Evolutionary conservation across 2,329 filamentous ascomycete species (phyloP).

Genomic region (Fusarium fracticaudum): DNA sequence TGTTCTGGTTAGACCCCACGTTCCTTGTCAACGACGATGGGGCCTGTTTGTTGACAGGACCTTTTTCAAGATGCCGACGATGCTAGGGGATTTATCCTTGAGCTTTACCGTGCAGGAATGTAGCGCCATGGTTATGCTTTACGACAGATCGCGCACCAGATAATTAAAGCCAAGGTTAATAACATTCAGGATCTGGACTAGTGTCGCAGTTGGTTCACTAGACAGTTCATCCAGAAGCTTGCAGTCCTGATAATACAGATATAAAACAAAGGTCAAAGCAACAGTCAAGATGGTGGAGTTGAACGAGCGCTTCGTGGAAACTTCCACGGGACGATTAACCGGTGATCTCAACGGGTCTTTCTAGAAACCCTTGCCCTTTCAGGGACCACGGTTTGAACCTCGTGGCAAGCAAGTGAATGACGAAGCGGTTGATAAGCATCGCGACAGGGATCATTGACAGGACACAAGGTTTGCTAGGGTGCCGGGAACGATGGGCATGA

Average conservation of each 20-base stretch:
- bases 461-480: slow-evolving; percentile 27
- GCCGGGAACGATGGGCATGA: slow-evolving; percentile 16
- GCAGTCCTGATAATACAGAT: background rate
- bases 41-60: background rate
- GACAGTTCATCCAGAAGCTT: background rate
- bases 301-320: slow-evolving; percentile 9
- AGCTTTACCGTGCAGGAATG: background rate
- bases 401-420: slow-evolving; percentile 26
- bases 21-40: background rate
- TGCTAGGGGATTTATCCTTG: slow-evolving; percentile 10
- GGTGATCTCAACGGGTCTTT: slow-evolving; percentile 20
- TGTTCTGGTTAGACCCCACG: background rate
- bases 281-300: background rate
- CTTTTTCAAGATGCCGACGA: background rate
- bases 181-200: background rate
- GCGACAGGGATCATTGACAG: slow-evolving; percentile 19
- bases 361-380: slow-evolving; percentile 2
- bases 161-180: background rate
- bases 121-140: slow-evolving; percentile 1
- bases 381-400: slow-evolving; percentile 13
- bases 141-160: slow-evolving; percentile 1
- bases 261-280: background rate
- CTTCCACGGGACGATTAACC: slow-evolving; percentile 25
- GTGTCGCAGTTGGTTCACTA: background rate
- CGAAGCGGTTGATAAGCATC: slow-evolving; percentile 35